A percentile compares a stretch with the other conserved stretches of the same genome.
These are phyloP conservation scores for Suillus plorans DNA, from an alignment of 768 basidiomycete species.

Conservation along the genomic window DNA sequence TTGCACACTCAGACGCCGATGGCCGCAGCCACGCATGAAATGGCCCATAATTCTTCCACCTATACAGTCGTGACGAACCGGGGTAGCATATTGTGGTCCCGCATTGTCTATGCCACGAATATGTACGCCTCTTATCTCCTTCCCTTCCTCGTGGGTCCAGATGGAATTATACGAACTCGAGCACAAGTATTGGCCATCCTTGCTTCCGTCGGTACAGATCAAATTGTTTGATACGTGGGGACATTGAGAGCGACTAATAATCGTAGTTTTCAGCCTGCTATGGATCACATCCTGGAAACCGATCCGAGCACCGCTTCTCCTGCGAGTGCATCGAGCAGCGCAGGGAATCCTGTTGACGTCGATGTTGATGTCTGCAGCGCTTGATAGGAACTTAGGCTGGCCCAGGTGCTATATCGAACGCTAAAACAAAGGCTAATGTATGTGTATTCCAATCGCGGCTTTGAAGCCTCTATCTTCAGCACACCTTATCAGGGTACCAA, in stretches of 20 bases:
- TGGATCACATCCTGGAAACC: slow-evolving; percentile 87
- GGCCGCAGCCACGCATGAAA: slow-evolving; percentile 34
- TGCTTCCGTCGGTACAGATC: slow-evolving; percentile 36
- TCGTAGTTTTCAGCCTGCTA: slow-evolving; percentile 84
- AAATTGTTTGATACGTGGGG: slow-evolving; percentile 55
- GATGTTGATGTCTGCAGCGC: slow-evolving; percentile 60
- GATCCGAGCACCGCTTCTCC: slow-evolving; percentile 45
- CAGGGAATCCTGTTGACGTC: slow-evolving; percentile 41
- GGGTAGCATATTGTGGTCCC: slow-evolving; percentile 57
- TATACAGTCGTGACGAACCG: slow-evolving; percentile 41
- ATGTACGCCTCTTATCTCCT: slow-evolving; percentile 77
- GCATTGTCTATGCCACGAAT: slow-evolving; percentile 86
- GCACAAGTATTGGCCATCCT: slow-evolving; percentile 60
- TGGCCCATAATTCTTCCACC: background rate
- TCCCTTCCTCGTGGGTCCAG: slow-evolving; percentile 55
- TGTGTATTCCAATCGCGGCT: slow-evolving; percentile 12
- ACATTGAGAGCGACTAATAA: slow-evolving; percentile 81
- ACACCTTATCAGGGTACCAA: slow-evolving; percentile 63
- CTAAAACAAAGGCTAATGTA: slow-evolving; percentile 63
- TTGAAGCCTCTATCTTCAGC: background rate
- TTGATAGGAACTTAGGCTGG: slow-evolving; percentile 40
- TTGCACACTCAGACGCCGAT: slow-evolving; percentile 79
- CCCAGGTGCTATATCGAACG: slow-evolving; percentile 19
- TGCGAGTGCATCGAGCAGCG: slow-evolving; percentile 12
- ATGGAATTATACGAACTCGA: slow-evolving; percentile 63